Base-by-base conservation (phyloP, 345 rosid species). In the Lepidium didymum region DNA sequence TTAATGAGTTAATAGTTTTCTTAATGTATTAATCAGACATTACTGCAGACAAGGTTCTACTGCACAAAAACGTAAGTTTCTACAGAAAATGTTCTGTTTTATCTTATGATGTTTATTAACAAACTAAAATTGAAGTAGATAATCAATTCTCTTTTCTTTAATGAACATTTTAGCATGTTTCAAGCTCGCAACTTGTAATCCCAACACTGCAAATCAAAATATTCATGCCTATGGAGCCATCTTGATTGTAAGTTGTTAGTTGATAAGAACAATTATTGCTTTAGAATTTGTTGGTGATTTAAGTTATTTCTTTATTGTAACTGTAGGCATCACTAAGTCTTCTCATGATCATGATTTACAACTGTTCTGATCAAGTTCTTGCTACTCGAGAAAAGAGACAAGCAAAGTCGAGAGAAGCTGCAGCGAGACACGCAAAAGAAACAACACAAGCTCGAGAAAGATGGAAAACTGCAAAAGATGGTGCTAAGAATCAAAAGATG, bases 371-470 rank as follows among this genome's bases (percentile, higher is more conserved):
- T 74, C 89, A 87, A 85, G 86, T 76, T 68, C 81, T 87, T 27
- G 78, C 80, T 3, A 85, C 87, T 47, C 78, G 85, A 54, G 92
- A 85, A 74, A 87, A 70, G 73, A 59, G 84, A 62, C 76, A 78
- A 33, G 89, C 87, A 37, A 80, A 80, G 68, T 82, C 84, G 6
- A 77, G 92, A 66, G 92, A 87, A 82, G 84, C 84, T 11, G 96
- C 98, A 29, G 94, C 94, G 43, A 83, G 83, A 70, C 86, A 89
- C 33, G 96, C 89, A 50, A 80, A 83, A 68, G 98, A 86, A 81
- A 92, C 94, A 37, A 87, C 87, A 63, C 96, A 87, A 75, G 98
- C 98, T 70, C 84, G 91, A 15, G 89, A 92, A 68, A 83, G 92
- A 67, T 89, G 98, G 98, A 89, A 84, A 78, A 35, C 34, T 16